These are phyloP conservation scores for Podosphaera fusca DNA, from an alignment of 2,329 filamentous ascomycete species.

Conservation along the genomic window DNA sequence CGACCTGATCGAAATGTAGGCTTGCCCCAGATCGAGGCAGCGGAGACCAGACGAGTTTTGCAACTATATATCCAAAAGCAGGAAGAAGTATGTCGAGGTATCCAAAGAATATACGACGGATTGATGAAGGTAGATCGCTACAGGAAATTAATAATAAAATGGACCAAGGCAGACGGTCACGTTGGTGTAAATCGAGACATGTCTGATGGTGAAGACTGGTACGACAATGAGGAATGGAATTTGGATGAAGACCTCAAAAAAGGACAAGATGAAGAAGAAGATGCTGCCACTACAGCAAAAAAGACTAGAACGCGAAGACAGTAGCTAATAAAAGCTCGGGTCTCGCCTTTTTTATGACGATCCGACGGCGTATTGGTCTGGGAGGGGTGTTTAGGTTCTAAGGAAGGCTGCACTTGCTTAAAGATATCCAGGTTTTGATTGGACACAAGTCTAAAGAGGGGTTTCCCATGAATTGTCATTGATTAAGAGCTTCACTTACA, in stretches of 20 bases:
- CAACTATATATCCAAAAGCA: constrained; percentile 67
- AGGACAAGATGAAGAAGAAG: constrained; percentile 62
- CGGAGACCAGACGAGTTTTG: constrained; percentile 51
- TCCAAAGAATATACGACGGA: constrained; percentile 43
- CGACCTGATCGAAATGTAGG: constrained; percentile 47
- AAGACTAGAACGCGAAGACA: constrained; percentile 23
- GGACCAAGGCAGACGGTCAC: constrained; percentile 60
- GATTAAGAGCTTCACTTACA: too few species aligned
- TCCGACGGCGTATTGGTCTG: background rate
- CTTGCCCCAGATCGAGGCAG: constrained; percentile 50
- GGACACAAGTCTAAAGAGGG: background rate
- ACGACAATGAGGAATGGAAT: constrained; percentile 61
- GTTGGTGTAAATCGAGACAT: constrained; percentile 39
- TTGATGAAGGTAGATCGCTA: constrained; percentile 50
- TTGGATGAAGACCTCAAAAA: constrained; percentile 55
- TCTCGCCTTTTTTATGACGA: background rate
- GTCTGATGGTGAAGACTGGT: constrained; percentile 80
- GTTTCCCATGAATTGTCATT: too few species aligned
- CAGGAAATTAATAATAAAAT: constrained; percentile 46
- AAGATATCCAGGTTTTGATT: background rate
- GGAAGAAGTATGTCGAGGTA: constrained; percentile 56
- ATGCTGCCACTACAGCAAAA: constrained; percentile 26
- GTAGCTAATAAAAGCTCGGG: constrained; percentile 3
- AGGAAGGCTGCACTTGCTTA: background rate
- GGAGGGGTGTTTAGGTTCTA: background rate